Evolutionary conservation across 305 asterid genomes (phyloP).

Genomic region (Fraxinus floribunda): DNA sequence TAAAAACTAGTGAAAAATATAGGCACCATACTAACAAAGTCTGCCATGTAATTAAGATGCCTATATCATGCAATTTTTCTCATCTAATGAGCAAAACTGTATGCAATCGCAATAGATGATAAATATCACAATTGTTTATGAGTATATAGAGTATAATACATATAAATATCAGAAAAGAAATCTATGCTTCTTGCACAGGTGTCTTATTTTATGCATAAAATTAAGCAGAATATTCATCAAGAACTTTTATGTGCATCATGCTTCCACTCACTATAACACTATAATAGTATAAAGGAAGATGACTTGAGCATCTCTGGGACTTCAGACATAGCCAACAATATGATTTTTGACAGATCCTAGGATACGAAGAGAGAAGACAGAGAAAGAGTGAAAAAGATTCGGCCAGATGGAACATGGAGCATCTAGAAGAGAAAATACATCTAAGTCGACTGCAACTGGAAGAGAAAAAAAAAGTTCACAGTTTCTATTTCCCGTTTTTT

Average conservation of each 20-base stretch:
- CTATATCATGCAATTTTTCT: not conserved
- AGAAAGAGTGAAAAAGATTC: not conserved
- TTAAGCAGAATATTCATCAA: not conserved
- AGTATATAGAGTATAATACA: not conserved
- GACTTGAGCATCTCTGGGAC: not conserved
- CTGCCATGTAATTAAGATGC: not conserved
- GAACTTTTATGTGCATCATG: not conserved
- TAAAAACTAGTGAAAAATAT: not conserved
- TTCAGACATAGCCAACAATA: not conserved
- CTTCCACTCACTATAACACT: not conserved
- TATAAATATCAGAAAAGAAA: not conserved
- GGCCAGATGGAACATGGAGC: not conserved
- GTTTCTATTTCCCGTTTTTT: not conserved
- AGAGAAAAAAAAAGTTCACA: not conserved
- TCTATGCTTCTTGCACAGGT: not conserved
- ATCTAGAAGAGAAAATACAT: not conserved
- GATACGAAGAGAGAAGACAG: not conserved
- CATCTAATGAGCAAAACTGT: not conserved
- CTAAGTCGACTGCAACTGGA: not conserved
- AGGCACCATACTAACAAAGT: not conserved
- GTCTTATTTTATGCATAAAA: not conserved
- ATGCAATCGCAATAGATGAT: not conserved
- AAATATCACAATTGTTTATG: not conserved
- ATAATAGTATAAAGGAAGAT: not conserved
- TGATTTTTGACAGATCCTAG: not conserved